A percentile compares a stretch with the other conserved stretches of the same genome.
These are phyloP conservation scores for Akanthomyces dipterigenus DNA, from an alignment of 2,329 filamentous ascomycete species.

Conservation along the genomic window DNA sequence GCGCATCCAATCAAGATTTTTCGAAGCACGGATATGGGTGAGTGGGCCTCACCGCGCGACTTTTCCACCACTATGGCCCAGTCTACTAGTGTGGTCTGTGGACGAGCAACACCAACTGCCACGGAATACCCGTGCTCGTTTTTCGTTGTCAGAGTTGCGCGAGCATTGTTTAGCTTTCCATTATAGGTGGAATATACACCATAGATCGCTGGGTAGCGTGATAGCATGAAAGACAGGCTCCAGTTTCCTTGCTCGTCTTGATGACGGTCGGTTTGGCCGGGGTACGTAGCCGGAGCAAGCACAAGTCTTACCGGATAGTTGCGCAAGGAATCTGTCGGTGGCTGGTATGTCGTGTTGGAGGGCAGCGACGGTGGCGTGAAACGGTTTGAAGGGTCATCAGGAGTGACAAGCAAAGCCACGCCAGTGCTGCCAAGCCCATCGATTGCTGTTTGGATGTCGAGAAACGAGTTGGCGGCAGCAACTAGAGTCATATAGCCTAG, in stretches of 20 bases:
- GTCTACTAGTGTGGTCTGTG: constrained; percentile 61
- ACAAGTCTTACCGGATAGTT: constrained; percentile 49
- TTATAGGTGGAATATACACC: constrained; percentile 50
- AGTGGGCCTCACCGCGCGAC: constrained; percentile 64
- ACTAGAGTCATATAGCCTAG: constrained; percentile 81
- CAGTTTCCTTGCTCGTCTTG: constrained; percentile 28
- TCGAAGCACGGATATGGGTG: constrained; percentile 66
- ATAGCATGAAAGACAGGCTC: constrained; percentile 51
- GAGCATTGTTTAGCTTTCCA: constrained; percentile 54
- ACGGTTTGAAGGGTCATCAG: constrained; percentile 58
- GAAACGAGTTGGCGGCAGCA: constrained; percentile 58
- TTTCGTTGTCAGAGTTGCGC: constrained; percentile 57
- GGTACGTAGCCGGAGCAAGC: constrained; percentile 44
- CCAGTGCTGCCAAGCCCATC: constrained; percentile 69
- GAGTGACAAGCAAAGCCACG: constrained; percentile 63
- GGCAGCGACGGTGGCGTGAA: constrained; percentile 42
- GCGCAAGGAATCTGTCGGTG: constrained; percentile 31
- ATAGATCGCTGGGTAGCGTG: constrained; percentile 55
- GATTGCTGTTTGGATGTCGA: constrained; percentile 52
- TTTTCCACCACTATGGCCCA: constrained; percentile 84
- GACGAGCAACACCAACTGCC: constrained; percentile 72
- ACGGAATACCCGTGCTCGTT: constrained; percentile 68
- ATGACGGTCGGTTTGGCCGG: constrained; percentile 42
- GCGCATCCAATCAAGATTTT: constrained; percentile 78
- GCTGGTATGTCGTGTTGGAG: constrained; percentile 40